These are phyloP conservation scores for Cercophora newfieldiana DNA, from an alignment of 495 filamentous ascomycete genomes.

Conservation along the genomic window DNA sequence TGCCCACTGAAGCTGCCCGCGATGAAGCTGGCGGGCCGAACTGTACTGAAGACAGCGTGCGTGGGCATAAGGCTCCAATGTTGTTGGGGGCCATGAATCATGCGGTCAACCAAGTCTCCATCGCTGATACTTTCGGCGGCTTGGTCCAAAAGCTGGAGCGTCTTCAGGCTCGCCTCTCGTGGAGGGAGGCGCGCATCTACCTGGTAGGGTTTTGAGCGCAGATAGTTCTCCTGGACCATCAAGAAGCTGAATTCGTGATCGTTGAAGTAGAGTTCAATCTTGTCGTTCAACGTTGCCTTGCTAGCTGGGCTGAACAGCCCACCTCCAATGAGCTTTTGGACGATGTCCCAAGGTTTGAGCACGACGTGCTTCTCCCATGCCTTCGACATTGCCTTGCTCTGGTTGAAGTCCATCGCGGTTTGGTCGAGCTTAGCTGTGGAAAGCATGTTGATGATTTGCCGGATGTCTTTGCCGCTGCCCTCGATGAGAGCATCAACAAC, in stretches of 20 bases:
- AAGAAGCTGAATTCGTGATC: constrained; percentile 95
- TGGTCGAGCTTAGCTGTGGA: constrained; percentile 89
- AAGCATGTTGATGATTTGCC: constrained; percentile 98
- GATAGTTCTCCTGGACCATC: constrained; percentile 98
- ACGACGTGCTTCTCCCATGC: constrained; percentile 97
- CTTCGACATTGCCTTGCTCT: constrained; percentile 90
- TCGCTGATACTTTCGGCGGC: constrained; percentile 96
- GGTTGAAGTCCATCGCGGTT: constrained; percentile 71
- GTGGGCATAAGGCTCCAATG: constrained; percentile 98
- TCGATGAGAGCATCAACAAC: constrained; percentile 96
- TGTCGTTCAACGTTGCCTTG: constrained; percentile 87
- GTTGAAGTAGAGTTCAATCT: constrained; percentile 98
- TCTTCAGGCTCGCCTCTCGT: constrained; percentile 71
- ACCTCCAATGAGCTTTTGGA: constrained; percentile 82
- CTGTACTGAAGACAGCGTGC: constrained; percentile 95
- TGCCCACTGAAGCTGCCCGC: constrained; percentile 66
- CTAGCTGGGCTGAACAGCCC: constrained; percentile 81
- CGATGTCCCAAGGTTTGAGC: constrained; percentile 97
- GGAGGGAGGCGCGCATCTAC: constrained; percentile 52
- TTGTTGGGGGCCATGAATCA: constrained; percentile 98
- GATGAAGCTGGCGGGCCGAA: constrained; percentile 86
- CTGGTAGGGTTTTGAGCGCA: constrained; percentile 72
- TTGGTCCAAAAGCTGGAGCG: constrained; percentile 78
- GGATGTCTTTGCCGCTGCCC: constrained; percentile 91
- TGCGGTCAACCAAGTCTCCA: constrained; percentile 91